Base-by-base conservation (phyloP, 2,329 filamentous ascomycete species). In the Falciphora oryzae region DNA sequence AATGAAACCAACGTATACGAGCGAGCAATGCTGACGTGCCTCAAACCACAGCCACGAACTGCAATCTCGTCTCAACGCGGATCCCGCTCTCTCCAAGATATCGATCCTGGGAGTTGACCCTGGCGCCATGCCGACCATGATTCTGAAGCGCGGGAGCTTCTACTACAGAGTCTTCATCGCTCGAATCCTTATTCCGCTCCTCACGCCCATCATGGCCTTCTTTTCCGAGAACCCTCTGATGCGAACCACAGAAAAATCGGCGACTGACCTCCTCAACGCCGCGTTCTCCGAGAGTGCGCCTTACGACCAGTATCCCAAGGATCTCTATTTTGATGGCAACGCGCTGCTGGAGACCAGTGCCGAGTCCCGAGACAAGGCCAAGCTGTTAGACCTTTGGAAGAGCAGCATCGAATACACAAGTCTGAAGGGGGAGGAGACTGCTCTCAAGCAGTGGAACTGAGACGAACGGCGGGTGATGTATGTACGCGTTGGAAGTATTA, bases 71-170 rank as follows among this genome's bases (percentile, higher is more conserved):
- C 66, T 76, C 16, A 66, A 69, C 38, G 64, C 59, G 1, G 73
- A 75, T 64, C 70, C 73, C 14, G 59, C 58, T 1, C 66, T 76
- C 0, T 69, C 67, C 14, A 68, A 70, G 7, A 70, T 77, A 28
- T 70, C 68, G 16, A 65, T 75, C 38, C 65, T 77, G 4, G 70
- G 70, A n/a, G 66, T 77, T 13, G 75, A 77, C 66, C 75, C 76
- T 0, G 76, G 75, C 44, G 69, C 67, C 1, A 75, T 76, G 69
- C 59, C 59, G 32, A 35, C 67, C 4, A 75, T 70, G 2, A 64
- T 65, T 7, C 66, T 76, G 7, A 58, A 63, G 4, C 69, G 69
- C 3, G 70, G 64, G 59, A 67, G 57, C 59, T 65, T 64, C 50
- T 71, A 65, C 62, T 50, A 69, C 53, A 66, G 69, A 13, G 63